Conservation (phyloP, 2,329 filamentous ascomycete genomes). For the Raffaelea albimanens region DNA sequence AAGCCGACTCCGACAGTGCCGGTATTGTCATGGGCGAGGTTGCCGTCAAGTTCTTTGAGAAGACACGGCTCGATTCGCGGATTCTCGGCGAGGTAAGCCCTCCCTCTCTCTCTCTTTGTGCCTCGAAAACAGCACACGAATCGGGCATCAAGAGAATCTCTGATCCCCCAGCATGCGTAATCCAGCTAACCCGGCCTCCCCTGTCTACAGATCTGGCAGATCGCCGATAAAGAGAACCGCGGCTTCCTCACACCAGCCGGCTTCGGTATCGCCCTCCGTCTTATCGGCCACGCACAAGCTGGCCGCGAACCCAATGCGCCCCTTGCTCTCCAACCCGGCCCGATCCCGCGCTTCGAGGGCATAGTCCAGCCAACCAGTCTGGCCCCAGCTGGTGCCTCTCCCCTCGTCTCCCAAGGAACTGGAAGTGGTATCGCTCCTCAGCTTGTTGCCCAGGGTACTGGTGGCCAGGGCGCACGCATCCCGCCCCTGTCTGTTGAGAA, state of each 20-base stretch:
- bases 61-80: constrained; percentile 78
- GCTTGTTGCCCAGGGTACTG: constrained; percentile 17
- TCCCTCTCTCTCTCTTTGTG: not conserved
- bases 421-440: constrained; percentile 13
- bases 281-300: constrained; percentile 93
- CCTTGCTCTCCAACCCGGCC: constrained; percentile 74
- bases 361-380: constrained; percentile 39
- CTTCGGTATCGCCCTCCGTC: constrained; percentile 83
- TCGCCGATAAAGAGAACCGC: constrained; percentile 92
- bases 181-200: not conserved
- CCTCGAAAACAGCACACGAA: too few relatives aligned
- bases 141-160: too few relatives aligned
- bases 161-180: too few relatives aligned
- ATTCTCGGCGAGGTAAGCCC: constrained; percentile 71
- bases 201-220: constrained; percentile 80
- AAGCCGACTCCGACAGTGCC: constrained; percentile 83
- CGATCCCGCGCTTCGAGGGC: constrained; percentile 88
- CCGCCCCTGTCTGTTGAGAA: constrained; percentile 84
- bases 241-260: constrained; percentile 87
- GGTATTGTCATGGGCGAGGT: constrained; percentile 93
- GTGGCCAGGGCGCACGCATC: constrained; percentile 59
- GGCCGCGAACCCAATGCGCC: constrained; percentile 73
- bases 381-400: constrained; percentile 1
- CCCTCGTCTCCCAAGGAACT: constrained; percentile 18
- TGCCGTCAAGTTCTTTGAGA: constrained; percentile 96